Evolutionary conservation across 768 basidiomycete genomes (phyloP), one percentile per base, ranked within the genome.

Genomic region (Termitomyces bulborhizus): DNA sequence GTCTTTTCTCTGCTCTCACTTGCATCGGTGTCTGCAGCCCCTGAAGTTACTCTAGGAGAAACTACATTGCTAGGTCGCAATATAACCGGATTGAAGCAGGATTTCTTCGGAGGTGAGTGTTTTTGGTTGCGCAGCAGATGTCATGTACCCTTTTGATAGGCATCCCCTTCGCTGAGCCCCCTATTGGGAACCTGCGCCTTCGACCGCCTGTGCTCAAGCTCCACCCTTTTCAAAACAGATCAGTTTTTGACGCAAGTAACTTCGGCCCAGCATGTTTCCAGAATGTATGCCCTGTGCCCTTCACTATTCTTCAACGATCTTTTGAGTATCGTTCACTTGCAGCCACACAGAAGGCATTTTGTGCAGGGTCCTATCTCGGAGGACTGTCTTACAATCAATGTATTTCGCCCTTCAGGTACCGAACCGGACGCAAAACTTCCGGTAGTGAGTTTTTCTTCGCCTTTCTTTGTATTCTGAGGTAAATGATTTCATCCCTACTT

Each of bases 311-410:
- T 26, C 24, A 41, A 7, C 7, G 24, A 15, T 12, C 1, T 6
- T 27, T 39, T 37, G 8, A 7, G 6, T 4, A 12, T 32, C 12
- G 2, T 18, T 4, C 4, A 16, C 12, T 9, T 31, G 39, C 26
- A 27, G 43, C 15, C 24, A 9, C 18, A 13, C 1, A 21, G 21
- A 16, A 15, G 36, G 36, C 15, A 16, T 2, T 16, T 16, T 1
- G 15, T 16, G 9, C 36, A 18, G 27, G 6, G 41, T n/a, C 40
- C 60, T 60, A 74, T 66, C 40, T 79, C 80, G 21, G 83, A 85
- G 62, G 82, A 85, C 57, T 85, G 82, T 62, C 66, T 85, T 49
- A 82, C 80, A 21, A 69, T 84, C 49, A 84, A 84, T 59, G 68
- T 86, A 4, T 81, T 78, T 51, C 69, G 80, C n/a, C 83, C 84